Base-by-base conservation (phyloP, 345 rosid genomes). In the Leavenworthia alabamica region DNA sequence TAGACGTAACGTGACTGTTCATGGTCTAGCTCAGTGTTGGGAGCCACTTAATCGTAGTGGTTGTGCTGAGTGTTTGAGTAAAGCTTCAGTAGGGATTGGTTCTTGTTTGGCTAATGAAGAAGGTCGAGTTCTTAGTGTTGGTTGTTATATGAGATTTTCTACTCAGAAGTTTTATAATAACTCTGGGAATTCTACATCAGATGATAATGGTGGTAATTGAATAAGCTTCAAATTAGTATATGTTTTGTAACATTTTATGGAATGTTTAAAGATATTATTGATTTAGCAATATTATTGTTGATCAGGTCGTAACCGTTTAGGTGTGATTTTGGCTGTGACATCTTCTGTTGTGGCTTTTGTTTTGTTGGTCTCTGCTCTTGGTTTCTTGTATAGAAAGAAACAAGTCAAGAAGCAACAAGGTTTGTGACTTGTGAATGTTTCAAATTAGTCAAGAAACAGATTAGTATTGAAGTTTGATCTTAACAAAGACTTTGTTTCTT, bases 11-110 rank as follows among this genome's bases (percentile, higher is more conserved):
- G 78, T 66, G 36, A 71, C 86, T 36, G 93, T 82, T 79, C 86
- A 80, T 66, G 98, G 90, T 33, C 65, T 92, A 71, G 98, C 89
- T 59, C 98, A 92, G 74, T 92, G 96, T 61, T 88, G 95, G 95
- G 78, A 85, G 64, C 40, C 75, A 6, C 73, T 88, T 8, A 81
- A 64, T 57, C 40, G 60, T 0, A 83, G 75, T 62, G 78, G 71
- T 3, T 88, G 91, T 55, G 75, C 7, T 65, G 60, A 58, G 51
- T 88, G 95, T 75, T 79, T 88, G 62, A 56, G 44, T 20, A 70
- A 79, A 39, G 89, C 85, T 4, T 70, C 62, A 1, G 54, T 67
- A 6, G 47, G 27, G 12, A 77, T 88, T 56, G 49, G 62, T 20
- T 80, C 82, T 5, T 84, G 91, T 75, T 53, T 71, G 33, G 82